These are phyloP conservation scores for Rhexocercosporidium sp. DNA, from an alignment of 2,329 filamentous ascomycete species.

Conservation along the genomic window DNA sequence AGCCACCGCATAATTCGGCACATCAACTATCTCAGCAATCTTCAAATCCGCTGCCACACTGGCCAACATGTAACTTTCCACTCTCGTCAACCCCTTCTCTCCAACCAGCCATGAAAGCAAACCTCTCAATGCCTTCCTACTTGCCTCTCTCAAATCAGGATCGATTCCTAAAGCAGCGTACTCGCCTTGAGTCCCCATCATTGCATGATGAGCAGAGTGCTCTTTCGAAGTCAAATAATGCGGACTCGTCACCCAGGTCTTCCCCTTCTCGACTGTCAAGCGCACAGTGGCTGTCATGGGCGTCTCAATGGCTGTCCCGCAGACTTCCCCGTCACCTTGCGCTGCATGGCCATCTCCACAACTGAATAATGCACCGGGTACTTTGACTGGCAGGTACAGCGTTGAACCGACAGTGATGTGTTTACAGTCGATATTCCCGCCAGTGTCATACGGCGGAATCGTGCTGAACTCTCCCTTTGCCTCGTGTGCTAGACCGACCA, in stretches of 20 bases:
- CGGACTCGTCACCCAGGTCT: slow-evolving; percentile 52
- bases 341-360: slow-evolving; percentile 60
- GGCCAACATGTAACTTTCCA: slow-evolving; percentile 58
- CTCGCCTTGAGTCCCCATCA: slow-evolving; percentile 44
- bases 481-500: slow-evolving; percentile 56
- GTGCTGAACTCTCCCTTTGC: slow-evolving; percentile 52
- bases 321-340: slow-evolving; percentile 60
- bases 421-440: slow-evolving; percentile 61
- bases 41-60: slow-evolving; percentile 56
- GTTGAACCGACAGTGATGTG: slow-evolving; percentile 52
- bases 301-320: slow-evolving; percentile 61
- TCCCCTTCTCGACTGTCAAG: slow-evolving; percentile 54
- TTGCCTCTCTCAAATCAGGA: slow-evolving; percentile 53
- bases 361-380: slow-evolving; percentile 56
- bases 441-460: slow-evolving; percentile 56
- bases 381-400: slow-evolving; percentile 56
- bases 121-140: slow-evolving; percentile 53
- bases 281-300: slow-evolving; percentile 54
- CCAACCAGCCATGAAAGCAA: slow-evolving; percentile 54
- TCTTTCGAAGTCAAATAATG: slow-evolving; percentile 49
- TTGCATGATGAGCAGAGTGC: slow-evolving; percentile 30
- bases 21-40: slow-evolving; percentile 58
- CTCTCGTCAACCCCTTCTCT: slow-evolving; percentile 51
- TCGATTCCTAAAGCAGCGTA: slow-evolving; percentile 56
- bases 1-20: slow-evolving; percentile 58